A percentile compares a stretch with the other conserved stretches of the same genome.
Evolutionary conservation across 176 grass and related monocot species (phyloP).

Genomic region (Zizania latifolia): DNA sequence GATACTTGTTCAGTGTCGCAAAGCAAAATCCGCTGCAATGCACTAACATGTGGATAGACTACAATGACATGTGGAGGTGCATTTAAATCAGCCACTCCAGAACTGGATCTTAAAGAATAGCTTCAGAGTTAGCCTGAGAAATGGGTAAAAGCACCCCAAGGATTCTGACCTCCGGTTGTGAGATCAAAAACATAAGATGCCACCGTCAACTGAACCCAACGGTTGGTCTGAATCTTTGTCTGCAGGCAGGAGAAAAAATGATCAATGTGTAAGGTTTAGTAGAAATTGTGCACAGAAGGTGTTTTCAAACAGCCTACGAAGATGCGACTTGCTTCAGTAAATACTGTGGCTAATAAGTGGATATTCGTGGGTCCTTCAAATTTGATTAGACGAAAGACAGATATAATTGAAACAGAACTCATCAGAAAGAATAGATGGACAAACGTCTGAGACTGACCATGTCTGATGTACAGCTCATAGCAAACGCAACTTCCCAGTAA

Average conservation of each 20-base stretch:
- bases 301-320: not conserved
- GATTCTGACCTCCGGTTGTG: not conserved
- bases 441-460: slow-evolving; percentile 16
- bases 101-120: not conserved
- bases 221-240: not conserved
- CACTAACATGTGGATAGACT: not conserved
- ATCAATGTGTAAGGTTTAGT: not conserved
- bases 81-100: not conserved
- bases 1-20: not conserved
- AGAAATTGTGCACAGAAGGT: not conserved
- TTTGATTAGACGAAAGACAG: not conserved
- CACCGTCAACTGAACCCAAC: not conserved
- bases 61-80: not conserved
- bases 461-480: slow-evolving; percentile 27
- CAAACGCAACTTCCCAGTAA: slow-evolving; percentile 62
- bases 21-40: not conserved
- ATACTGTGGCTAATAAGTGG: not conserved
- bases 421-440: not conserved
- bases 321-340: not conserved
- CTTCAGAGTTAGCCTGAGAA: not conserved
- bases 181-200: not conserved
- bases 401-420: not conserved
- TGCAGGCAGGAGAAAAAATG: not conserved
- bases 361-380: not conserved
- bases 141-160: not conserved